Evolutionary conservation across 345 rosid genomes (phyloP).

Genomic region (thale cress (Arabidopsis thaliana)): TAIR10.1 NC_003075.7:17831501-17832000

Average conservation of each 20-base stretch:
- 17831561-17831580: constrained; percentile 35
- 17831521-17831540: constrained; percentile 30
- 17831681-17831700: constrained; percentile 11
- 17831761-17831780: background rate
- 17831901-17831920: constrained; percentile 97
- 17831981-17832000: constrained; percentile 67
- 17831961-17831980: constrained; percentile 66
- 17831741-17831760: background rate
- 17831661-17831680: constrained; percentile 26
- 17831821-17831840: constrained; percentile 43
- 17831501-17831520: background rate
- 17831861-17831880: background rate
- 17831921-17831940: constrained; percentile 94
- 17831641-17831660: background rate
- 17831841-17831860: constrained; percentile 42
- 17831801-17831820: constrained; percentile 27
- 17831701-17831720: background rate
- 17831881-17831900: constrained; percentile 63
- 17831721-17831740: background rate
- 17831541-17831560: constrained; percentile 25
- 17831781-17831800: background rate
- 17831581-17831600: constrained; percentile 43
- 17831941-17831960: constrained; percentile 92
- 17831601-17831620: constrained; percentile 38
- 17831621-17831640: background rate